Percentiles rank a stretch among this genome's conserved stretches.
Evolutionary conservation across 129 eudicot genomes (phyloP).

Genomic region (Helianthus tuberosus): DNA sequence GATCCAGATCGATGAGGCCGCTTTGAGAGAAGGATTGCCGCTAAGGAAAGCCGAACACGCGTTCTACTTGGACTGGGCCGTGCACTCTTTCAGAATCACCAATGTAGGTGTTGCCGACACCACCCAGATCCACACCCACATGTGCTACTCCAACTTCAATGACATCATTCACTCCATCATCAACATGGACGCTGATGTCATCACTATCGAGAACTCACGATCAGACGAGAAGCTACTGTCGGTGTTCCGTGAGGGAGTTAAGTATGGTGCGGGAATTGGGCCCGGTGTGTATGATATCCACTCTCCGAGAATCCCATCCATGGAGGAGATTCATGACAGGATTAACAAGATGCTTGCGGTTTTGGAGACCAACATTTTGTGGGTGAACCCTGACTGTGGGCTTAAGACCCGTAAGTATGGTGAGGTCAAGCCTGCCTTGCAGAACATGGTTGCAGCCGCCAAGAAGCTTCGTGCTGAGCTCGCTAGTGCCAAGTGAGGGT

Average conservation of each 20-base stretch:
- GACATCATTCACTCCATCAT: constrained; percentile 94
- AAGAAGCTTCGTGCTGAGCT: constrained; percentile 10
- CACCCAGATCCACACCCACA: constrained; percentile 95
- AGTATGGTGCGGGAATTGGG: neutral
- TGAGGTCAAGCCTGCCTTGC: constrained; percentile 8
- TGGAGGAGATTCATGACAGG: constrained; percentile 8
- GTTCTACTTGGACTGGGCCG: constrained; percentile 71
- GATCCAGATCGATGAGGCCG: constrained; percentile 70
- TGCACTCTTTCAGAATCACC: constrained; percentile 67
- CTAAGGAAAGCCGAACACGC: constrained; percentile 60
- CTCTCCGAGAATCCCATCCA: constrained; percentile 6
- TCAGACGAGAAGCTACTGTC: neutral
- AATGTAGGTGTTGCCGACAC: constrained; percentile 58
- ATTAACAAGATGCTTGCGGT: constrained; percentile 10
- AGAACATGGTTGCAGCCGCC: constrained; percentile 8
- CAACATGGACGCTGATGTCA: constrained; percentile 61
- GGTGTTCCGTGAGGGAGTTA: neutral
- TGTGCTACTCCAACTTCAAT: constrained; percentile 98
- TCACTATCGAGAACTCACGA: neutral
- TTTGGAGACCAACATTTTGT: constrained; percentile 4
- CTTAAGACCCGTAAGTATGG: constrained; percentile 5
- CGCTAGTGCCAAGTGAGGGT: constrained; percentile 1
- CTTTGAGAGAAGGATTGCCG: constrained; percentile 69
- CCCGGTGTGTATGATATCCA: neutral
- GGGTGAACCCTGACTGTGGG: constrained; percentile 13